These are phyloP conservation scores for Brassica carinata DNA, from an alignment of 345 rosid genomes.

Conservation along the genomic window DNA sequence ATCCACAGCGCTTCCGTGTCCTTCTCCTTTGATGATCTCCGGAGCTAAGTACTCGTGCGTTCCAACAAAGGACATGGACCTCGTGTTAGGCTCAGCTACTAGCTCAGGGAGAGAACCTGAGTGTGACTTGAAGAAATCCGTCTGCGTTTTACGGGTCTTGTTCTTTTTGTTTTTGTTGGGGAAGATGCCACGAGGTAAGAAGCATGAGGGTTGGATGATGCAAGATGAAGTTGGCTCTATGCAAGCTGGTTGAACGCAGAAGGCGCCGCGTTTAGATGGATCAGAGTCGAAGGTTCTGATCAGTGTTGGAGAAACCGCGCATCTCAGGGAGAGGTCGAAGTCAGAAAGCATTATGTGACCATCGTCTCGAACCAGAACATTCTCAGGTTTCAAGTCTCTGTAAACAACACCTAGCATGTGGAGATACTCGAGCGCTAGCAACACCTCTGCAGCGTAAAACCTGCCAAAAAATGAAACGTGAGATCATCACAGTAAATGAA, in stretches of 20 bases:
- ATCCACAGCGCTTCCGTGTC: constrained; percentile 97
- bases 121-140: constrained; percentile 53
- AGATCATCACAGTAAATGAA: neutral
- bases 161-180: constrained; percentile 68
- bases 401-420: constrained; percentile 99
- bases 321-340: constrained; percentile 91
- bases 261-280: constrained; percentile 72
- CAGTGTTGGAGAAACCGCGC: constrained; percentile 90
- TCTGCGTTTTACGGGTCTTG: constrained; percentile 56
- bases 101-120: constrained; percentile 74
- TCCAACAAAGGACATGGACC: constrained; percentile 99
- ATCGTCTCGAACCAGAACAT: constrained; percentile 96
- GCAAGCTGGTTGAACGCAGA: constrained; percentile 69
- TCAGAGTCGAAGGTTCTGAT: constrained; percentile 64
- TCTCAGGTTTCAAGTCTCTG: constrained; percentile 97
- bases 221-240: constrained; percentile 60
- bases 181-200: constrained; percentile 75
- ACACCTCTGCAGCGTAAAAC: constrained; percentile 94
- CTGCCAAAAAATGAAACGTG: constrained; percentile 42
- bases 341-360: constrained; percentile 99
- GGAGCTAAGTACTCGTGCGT: constrained; percentile 99
- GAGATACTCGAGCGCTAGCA: constrained; percentile 94
- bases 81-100: constrained; percentile 95
- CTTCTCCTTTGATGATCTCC: constrained; percentile 95
- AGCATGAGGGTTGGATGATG: constrained; percentile 81